Base-by-base conservation (phyloP, 2,329 filamentous ascomycete genomes). In the Kalmusia sp. region DNA sequence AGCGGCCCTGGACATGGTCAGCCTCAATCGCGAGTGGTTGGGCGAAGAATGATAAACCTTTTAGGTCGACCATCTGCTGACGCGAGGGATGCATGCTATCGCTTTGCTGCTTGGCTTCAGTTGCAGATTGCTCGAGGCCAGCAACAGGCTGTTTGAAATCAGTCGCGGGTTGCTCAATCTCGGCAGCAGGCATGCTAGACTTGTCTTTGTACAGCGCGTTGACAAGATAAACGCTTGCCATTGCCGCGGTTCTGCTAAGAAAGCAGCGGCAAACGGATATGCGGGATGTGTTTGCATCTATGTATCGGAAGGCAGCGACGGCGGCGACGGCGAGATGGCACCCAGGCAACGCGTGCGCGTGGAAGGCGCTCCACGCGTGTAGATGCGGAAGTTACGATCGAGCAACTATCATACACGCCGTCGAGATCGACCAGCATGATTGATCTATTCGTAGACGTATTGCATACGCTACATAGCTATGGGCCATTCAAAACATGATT, bases 211-310 rank as follows among this genome's bases (percentile, higher is more conserved):
- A 49, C n/a, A 41, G 27, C 27, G 38, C 38, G 27, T 40, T 49
- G 35, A 40, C 25, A n/a, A 49, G 46, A 17, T 41, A 41, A 12
- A 41, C 19, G 46, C 19, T 41, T 7, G 37, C 34, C 38, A 49
- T 41, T 41, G 46, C 35, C 17, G 35, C 27, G 21, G 12, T 5
- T 25, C 17, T 31, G 25, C 3, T 34, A n/a, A 17, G 24, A 8
- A 39, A 28, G 34, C 28, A 39, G 21, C 4, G 7, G 11, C 21
- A 31, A 21, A n/a, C 17, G 35, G n/a, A n/a, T n/a, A 17, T 14
- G 15, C 7, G n/a, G 5, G 22, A 17, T 11, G n/a, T 12, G 19
- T 40, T 40, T 33, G 25, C 17, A 19, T 15, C 7, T n/a, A 22
- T 8, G 21, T 21, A 12, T 28, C 12, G n/a, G 15, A 38, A 30